Conservation (phyloP, 805 yeast species). For the Blastobotrys mokoenaii region DNA sequence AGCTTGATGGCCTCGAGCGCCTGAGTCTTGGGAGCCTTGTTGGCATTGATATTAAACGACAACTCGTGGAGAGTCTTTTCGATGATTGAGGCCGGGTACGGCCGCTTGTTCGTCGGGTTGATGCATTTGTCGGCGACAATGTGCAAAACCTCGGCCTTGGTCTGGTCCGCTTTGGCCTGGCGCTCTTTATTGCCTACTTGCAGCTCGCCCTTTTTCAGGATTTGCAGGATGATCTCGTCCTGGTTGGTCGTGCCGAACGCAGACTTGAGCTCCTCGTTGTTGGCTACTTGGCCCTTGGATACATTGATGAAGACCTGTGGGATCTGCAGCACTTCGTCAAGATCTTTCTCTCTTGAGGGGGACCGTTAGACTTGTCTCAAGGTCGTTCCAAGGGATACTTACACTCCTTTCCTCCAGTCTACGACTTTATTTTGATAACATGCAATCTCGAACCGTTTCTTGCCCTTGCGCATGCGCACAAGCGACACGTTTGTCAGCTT, state of each 20-base stretch:
- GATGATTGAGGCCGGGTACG: slow-evolving; percentile 92
- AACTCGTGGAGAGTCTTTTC: slow-evolving; percentile 72
- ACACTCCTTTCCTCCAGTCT: slow-evolving; percentile 75
- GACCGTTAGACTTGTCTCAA: too few relatives aligned
- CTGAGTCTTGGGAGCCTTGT: slow-evolving; percentile 72
- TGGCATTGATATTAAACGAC: slow-evolving; percentile 69
- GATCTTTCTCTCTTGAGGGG: slow-evolving; percentile 57
- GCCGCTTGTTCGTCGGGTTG: slow-evolving; percentile 79
- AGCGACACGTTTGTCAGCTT: slow-evolving; percentile 89
- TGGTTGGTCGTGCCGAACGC: slow-evolving; percentile 70
- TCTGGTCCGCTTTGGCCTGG: slow-evolving; percentile 59
- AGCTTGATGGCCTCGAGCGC: slow-evolving; percentile 86
- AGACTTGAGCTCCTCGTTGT: slow-evolving; percentile 68
- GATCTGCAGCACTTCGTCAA: slow-evolving; percentile 92
- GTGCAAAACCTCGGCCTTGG: slow-evolving; percentile 73
- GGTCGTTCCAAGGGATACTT: too few relatives aligned
- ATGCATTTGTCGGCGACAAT: slow-evolving; percentile 84
- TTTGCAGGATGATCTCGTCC: slow-evolving; percentile 70
- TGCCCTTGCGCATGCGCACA: slow-evolving; percentile 84
- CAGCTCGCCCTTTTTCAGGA: slow-evolving; percentile 83
- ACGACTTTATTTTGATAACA: slow-evolving; percentile 96
- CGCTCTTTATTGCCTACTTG: slow-evolving; percentile 93
- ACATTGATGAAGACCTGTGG: slow-evolving; percentile 92
- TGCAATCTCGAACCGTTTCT: slow-evolving; percentile 87
- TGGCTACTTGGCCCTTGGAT: slow-evolving; percentile 89